Percentiles rank a stretch among this genome's conserved stretches.
Conservation (phyloP, 768 basidiomycete genomes). For the Rhizopogon salebrosus region DNA sequence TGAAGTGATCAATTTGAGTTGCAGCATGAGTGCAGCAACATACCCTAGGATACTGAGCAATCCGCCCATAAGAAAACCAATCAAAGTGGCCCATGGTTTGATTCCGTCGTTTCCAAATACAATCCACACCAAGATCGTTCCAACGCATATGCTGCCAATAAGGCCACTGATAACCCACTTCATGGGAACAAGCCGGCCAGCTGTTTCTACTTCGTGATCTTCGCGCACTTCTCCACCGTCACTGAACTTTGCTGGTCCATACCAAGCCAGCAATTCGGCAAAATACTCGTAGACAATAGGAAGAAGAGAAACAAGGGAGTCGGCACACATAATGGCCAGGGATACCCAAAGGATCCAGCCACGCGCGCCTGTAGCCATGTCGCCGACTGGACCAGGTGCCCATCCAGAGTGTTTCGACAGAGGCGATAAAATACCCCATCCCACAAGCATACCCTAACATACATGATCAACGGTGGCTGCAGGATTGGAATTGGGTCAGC, state of each 20-base stretch:
- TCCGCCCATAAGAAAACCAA: conserved; percentile 80
- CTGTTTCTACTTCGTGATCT: conserved; percentile 68
- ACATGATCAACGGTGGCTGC: neutral
- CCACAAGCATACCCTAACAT: conserved; percentile 86
- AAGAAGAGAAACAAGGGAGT: conserved; percentile 80
- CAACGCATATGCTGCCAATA: conserved; percentile 51
- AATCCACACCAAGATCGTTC: conserved; percentile 78
- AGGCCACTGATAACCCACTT: conserved; percentile 76
- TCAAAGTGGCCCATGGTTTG: conserved; percentile 88
- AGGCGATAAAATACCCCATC: conserved; percentile 93
- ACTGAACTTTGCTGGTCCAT: conserved; percentile 21
- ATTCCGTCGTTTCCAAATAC: conserved; percentile 92
- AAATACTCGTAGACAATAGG: conserved; percentile 63
- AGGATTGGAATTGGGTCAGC: conserved; percentile 1
- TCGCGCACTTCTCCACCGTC: conserved; percentile 23
- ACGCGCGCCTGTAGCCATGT: conserved; percentile 83
- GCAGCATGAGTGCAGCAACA: conserved; percentile 17
- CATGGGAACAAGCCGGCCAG: conserved; percentile 75
- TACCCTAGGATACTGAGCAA: conserved; percentile 86
- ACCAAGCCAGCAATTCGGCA: conserved; percentile 25
- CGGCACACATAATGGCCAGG: conserved; percentile 92
- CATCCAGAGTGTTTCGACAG: conserved; percentile 77
- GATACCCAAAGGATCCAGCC: conserved; percentile 98
- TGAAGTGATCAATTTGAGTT: conserved; percentile 4
- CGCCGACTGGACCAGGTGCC: conserved; percentile 90